Conservation (phyloP, 305 asterid species). For the Ajuga reptans region DNA sequence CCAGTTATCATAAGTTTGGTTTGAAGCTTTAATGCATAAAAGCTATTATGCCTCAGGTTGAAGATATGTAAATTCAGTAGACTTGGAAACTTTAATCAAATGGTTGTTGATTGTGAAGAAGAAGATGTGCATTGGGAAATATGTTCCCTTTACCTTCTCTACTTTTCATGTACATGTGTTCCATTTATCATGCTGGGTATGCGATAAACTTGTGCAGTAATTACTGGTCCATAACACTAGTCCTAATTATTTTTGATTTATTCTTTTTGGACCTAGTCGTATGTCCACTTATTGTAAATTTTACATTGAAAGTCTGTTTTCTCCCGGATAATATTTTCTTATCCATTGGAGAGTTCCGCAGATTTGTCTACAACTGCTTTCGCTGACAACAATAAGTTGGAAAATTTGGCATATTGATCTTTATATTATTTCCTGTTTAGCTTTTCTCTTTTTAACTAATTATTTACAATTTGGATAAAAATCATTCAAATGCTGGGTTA, state of each 20-base stretch:
- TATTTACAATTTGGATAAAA: background rate
- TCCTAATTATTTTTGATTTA: background rate
- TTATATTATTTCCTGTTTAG: too few relatives aligned
- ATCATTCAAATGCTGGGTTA: background rate
- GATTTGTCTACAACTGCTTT: background rate
- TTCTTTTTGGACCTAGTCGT: background rate
- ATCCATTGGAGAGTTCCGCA: background rate
- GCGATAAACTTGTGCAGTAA: background rate
- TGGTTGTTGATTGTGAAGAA: constrained; percentile 6
- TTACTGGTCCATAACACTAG: background rate
- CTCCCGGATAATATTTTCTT: background rate
- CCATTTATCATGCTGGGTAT: background rate
- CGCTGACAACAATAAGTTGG: background rate
- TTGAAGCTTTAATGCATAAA: background rate
- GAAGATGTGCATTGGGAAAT: constrained; percentile 2
- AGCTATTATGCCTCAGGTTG: background rate
- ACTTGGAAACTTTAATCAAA: background rate
- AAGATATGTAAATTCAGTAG: background rate
- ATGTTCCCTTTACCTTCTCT: background rate
- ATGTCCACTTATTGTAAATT: background rate
- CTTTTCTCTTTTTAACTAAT: background rate
- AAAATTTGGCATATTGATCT: background rate
- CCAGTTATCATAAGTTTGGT: background rate
- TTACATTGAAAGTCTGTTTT: background rate
- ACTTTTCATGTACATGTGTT: background rate